Evolutionary conservation across 345 rosid genomes (phyloP).

Genomic region (Eucalyptus brandiana): DNA sequence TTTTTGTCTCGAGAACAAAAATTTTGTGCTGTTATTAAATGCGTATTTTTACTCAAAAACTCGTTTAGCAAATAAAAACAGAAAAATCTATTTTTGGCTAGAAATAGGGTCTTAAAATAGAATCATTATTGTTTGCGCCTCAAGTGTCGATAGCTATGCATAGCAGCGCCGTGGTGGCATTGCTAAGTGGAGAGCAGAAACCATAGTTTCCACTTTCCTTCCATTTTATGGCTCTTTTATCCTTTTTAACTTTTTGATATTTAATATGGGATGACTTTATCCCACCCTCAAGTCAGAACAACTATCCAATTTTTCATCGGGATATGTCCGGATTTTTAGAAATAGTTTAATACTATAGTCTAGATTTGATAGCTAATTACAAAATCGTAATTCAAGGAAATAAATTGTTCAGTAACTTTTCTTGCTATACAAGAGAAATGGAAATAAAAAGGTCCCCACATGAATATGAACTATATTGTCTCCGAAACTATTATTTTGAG

Average conservation of each 20-base stretch:
- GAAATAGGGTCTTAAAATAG: too few relatives aligned
- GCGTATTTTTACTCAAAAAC: too few relatives aligned
- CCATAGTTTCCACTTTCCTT: not conserved
- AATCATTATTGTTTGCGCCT: too few relatives aligned
- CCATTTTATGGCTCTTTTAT: not conserved
- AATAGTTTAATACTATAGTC: not conserved
- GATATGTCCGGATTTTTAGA: not conserved
- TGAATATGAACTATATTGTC: not conserved
- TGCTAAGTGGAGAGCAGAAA: not conserved
- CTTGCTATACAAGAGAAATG: not conserved
- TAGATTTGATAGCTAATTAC: not conserved
- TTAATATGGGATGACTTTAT: not conserved
- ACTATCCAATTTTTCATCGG: not conserved
- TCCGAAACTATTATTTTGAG: not conserved
- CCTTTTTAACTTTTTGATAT: not conserved
- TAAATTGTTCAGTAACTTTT: not conserved
- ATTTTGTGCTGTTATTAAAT: too few relatives aligned
- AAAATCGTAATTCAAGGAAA: not conserved
- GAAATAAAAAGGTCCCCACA: not conserved
- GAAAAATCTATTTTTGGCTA: too few relatives aligned
- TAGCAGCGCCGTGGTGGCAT: not conserved
- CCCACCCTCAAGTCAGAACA: not conserved
- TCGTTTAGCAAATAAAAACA: too few relatives aligned
- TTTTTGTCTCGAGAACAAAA: too few relatives aligned
- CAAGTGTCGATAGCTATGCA: too few relatives aligned